A percentile compares a stretch with the other conserved stretches of the same genome.
Evolutionary conservation across 805 yeast species (phyloP).

Genomic region (Candida krabiensis): DNA sequence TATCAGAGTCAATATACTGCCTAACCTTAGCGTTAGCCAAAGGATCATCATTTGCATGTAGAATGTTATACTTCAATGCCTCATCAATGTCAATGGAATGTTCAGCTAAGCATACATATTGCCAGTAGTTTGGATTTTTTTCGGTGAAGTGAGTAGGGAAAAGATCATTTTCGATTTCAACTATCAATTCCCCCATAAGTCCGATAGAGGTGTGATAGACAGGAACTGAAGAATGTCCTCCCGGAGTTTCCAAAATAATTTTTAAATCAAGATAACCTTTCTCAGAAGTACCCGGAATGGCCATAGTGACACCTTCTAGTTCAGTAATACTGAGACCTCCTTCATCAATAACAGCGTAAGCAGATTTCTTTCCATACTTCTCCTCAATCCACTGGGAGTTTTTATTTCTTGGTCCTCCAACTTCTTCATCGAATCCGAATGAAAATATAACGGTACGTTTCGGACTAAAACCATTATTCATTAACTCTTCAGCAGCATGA

Average conservation of each 20-base stretch:
- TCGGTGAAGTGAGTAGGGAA: conserved; percentile 40
- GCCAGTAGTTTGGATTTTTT: conserved; percentile 43
- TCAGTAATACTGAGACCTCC: conserved; percentile 38
- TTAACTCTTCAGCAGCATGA: conserved; percentile 32
- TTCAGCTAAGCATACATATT: conserved; percentile 48
- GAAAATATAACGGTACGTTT: conserved; percentile 44
- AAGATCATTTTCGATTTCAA: conserved; percentile 37
- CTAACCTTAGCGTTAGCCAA: conserved; percentile 39
- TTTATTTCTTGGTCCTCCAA: conserved; percentile 37
- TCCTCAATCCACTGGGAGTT: conserved; percentile 36
- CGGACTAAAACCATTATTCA: conserved; percentile 38
- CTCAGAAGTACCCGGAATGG: conserved; percentile 48
- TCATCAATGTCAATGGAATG: conserved; percentile 37
- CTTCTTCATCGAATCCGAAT: conserved; percentile 54
- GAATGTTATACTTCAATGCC: conserved; percentile 36
- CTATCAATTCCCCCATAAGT: conserved; percentile 41
- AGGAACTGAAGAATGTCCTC: conserved; percentile 54
- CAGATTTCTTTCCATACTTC: conserved; percentile 42
- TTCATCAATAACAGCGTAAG: conserved; percentile 48
- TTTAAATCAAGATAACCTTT: conserved; percentile 45
- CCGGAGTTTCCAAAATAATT: conserved; percentile 44
- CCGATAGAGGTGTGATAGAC: conserved; percentile 51
- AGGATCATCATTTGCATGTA: conserved; percentile 37
- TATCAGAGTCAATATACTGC: conserved; percentile 32
- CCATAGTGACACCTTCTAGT: conserved; percentile 38